Evolutionary conservation across 1,139 yeast species (phyloP).

Genomic region (Fermentozyma sake): DNA sequence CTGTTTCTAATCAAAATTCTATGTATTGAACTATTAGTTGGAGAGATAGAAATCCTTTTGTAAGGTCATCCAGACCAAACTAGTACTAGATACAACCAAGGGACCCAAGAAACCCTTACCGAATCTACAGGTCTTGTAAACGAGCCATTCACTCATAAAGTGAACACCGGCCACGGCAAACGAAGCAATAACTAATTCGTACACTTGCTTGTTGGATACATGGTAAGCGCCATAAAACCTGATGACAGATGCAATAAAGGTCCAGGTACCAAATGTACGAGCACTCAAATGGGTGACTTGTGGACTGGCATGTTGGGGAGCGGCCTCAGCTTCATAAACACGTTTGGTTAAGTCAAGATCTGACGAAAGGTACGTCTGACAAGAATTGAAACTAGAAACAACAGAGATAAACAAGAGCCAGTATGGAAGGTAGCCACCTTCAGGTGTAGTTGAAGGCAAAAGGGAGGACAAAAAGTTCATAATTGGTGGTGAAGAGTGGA

Average conservation of each 20-base stretch:
- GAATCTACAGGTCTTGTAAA: conserved; percentile 71
- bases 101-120: conserved; percentile 93
- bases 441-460: too few species aligned
- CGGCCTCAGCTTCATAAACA: conserved; percentile 64
- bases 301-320: conserved; percentile 29
- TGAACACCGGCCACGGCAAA: conserved; percentile 81
- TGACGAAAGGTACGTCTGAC: conserved; percentile 72
- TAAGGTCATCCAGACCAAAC: conserved; percentile 56
- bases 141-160: conserved; percentile 78
- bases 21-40: conserved; percentile 1
- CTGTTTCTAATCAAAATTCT: too few species aligned
- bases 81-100: conserved; percentile 54
- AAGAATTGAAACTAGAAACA: conserved; percentile 85
- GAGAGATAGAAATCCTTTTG: conserved; percentile 51
- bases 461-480: too few species aligned
- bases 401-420: conserved; percentile 64
- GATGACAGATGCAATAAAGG: conserved; percentile 77
- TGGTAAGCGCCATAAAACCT: conserved; percentile 84
- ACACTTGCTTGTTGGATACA: conserved; percentile 58
- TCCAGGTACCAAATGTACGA: conserved; percentile 98
- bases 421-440: conserved; percentile 40
- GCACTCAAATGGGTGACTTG: conserved; percentile 74
- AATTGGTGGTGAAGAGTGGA: too few species aligned
- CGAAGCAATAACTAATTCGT: conserved; percentile 76
- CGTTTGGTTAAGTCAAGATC: conserved; percentile 70